A percentile compares a stretch with the other conserved stretches of the same genome.
phyloP scores from a whole-genome alignment of 495 filamentous ascomycete genomes.

The Penicillium malachiteum region DNA sequence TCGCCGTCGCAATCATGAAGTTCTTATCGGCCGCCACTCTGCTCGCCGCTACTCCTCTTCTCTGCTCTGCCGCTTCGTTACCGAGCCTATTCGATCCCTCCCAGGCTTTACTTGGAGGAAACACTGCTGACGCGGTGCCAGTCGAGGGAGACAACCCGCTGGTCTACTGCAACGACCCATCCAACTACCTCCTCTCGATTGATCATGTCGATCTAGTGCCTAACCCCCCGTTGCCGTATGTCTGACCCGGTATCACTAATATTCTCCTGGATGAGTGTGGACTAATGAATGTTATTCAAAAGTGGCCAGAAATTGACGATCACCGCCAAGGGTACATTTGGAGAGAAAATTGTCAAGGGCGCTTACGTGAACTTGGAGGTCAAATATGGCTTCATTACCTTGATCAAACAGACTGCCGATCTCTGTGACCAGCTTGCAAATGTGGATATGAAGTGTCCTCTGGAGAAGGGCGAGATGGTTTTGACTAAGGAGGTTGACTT shows the following conservation, averaged over 20 bases:
- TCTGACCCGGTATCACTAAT: constrained; percentile 14
- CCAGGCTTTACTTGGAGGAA: constrained; percentile 30
- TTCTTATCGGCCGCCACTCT: constrained; percentile 40
- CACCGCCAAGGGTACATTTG: constrained; percentile 69
- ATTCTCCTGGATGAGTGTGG: background rate
- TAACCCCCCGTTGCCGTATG: constrained; percentile 87
- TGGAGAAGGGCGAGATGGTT: constrained; percentile 68
- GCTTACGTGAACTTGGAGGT: constrained; percentile 78
- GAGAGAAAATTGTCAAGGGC: constrained; percentile 66
- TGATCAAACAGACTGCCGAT: constrained; percentile 75
- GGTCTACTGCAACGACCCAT: constrained; percentile 65
- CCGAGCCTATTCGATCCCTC: constrained; percentile 26
- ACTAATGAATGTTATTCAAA: constrained; percentile 13
- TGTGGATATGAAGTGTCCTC: constrained; percentile 85
- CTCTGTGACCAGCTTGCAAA: constrained; percentile 86
- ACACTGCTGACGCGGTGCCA: constrained; percentile 13
- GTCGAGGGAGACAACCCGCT: constrained; percentile 47
- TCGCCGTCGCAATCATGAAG: constrained; percentile 41
- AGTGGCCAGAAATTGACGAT: constrained; percentile 83
- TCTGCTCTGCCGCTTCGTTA: constrained; percentile 31
- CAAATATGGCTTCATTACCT: constrained; percentile 87
- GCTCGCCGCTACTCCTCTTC: constrained; percentile 33
- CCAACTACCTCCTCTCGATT: constrained; percentile 65
- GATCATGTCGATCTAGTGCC: constrained; percentile 75
- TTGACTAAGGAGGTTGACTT: constrained; percentile 81